Base-by-base conservation (phyloP, 2,329 filamentous ascomycete genomes). In the Coniochaeta sp. region DNA sequence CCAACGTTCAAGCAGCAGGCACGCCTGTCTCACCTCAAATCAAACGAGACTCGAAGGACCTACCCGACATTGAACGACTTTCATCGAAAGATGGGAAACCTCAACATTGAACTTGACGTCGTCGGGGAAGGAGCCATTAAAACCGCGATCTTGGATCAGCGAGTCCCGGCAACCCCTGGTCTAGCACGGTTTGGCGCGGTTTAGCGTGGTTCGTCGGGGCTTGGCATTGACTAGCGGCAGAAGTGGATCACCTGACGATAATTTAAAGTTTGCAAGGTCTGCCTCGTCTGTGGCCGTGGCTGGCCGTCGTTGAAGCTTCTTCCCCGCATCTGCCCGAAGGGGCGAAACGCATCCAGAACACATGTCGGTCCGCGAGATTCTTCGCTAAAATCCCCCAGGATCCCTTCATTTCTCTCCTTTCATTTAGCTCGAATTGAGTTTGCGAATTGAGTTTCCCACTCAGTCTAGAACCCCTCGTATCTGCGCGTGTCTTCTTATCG, bases 341-440 rank as follows among this genome's bases (percentile, higher is more conserved):
- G 38, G 38, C 38, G 38, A 42, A 26, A 42, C 38, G 26, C 12
- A 42, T 14, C 24, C 24, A 31, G 20, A n/a, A n/a, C n/a, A n/a
- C n/a, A n/a, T n/a, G n/a, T n/a, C n/a, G n/a, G n/a, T n/a, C 30
- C 45, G 45, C 28, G 18, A 22, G 28, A 30, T 48, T 31, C 28
- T 48, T 48, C 45, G 45, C 45, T 30, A 28, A 48, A 48, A 48
- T n/a, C n/a, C n/a, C n/a, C n/a, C n/a, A n/a, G n/a, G n/a, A n/a
- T n/a, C 14, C 24, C 24, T 28, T 20, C 45, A 8, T 31, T 48
- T 48, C 30, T 6, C 45, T 20, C 27, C 45, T 31, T 27, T 26
- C 5, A 26, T 5, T 38, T 6, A 10, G 6, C 26, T 26, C 45
- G n/a, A 4, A 30, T 48, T n/a, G 24, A 28, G 45, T 31, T 28